Conservation (phyloP, 1,284 basidiomycete genomes). For the Rhodotorula sp. region DNA sequence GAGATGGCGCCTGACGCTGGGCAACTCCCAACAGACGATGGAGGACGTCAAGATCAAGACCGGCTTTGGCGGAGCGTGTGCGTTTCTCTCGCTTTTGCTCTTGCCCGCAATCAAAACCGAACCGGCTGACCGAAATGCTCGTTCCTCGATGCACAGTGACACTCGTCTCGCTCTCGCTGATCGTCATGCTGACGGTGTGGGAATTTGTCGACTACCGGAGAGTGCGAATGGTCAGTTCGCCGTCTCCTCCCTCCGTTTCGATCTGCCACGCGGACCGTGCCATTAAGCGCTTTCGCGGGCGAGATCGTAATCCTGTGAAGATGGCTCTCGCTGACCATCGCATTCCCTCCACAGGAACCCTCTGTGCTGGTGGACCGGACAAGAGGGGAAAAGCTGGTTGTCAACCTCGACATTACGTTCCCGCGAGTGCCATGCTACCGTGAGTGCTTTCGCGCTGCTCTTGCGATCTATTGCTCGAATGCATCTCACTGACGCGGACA, state of each 20-base stretch:
- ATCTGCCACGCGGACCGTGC: too few relatives aligned
- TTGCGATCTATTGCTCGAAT: not conserved
- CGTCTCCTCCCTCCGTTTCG: not conserved
- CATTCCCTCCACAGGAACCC: constrained; percentile 59
- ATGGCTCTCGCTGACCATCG: constrained; percentile 30
- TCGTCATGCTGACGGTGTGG: constrained; percentile 82
- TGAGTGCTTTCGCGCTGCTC: constrained; percentile 55
- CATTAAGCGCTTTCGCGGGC: too few relatives aligned
- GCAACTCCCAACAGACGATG: constrained; percentile 65
- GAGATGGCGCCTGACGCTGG: too few relatives aligned
- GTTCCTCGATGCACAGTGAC: constrained; percentile 58
- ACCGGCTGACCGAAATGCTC: too few relatives aligned
- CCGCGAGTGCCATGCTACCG: constrained; percentile 96
- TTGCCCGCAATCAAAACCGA: not conserved
- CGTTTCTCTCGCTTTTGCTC: constrained; percentile 3
- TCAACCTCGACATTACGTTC: constrained; percentile 90
- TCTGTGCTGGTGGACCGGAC: constrained; percentile 89
- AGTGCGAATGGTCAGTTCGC: constrained; percentile 58
- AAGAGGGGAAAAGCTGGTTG: constrained; percentile 87
- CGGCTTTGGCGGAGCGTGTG: constrained; percentile 45
- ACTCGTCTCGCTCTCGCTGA: constrained; percentile 84
- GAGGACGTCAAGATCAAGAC: constrained; percentile 98
- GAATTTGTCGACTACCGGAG: constrained; percentile 94
- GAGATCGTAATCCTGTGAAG: too few relatives aligned
- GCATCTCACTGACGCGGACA: not conserved